Conservation (phyloP, 768 basidiomycete genomes). For the Russula sp. region DNA sequence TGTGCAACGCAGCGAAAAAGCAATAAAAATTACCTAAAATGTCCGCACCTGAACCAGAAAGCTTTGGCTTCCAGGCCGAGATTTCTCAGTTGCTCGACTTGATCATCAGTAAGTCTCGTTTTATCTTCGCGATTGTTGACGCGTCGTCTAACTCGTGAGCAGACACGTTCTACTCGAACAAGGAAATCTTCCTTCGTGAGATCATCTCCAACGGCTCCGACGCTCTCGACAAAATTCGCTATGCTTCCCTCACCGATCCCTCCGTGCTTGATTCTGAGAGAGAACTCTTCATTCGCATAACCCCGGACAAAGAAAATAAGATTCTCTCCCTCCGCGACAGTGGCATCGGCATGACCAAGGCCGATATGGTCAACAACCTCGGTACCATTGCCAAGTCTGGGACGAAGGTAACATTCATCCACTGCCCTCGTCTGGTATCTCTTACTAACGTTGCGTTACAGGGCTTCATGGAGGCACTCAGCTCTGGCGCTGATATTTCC, state of each 20-base stretch:
- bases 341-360: constrained; percentile 99
- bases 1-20: constrained; percentile 21
- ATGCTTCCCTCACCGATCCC: constrained; percentile 91
- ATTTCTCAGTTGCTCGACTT: constrained; percentile 98
- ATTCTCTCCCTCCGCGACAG: constrained; percentile 86
- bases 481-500: constrained; percentile 81
- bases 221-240: constrained; percentile 99
- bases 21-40: constrained; percentile 37
- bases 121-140: not conserved
- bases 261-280: constrained; percentile 83
- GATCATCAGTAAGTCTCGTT: constrained; percentile 78
- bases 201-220: constrained; percentile 96
- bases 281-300: constrained; percentile 92
- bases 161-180: constrained; percentile 99
- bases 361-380: constrained; percentile 98
- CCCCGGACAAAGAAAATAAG: constrained; percentile 95
- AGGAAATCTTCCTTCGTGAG: constrained; percentile 99
- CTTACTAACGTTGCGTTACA: constrained; percentile 29
- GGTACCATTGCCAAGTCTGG: constrained; percentile 95
- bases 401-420: constrained; percentile 59
- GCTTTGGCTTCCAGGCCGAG: constrained; percentile 98
- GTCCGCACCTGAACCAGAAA: constrained; percentile 51
- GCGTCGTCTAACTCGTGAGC: constrained; percentile 17
- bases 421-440: not conserved
- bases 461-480: constrained; percentile 99